phyloP scores from a whole-genome alignment of 805 yeast genomes.

The Wickerhamomyces tratensis region DNA sequence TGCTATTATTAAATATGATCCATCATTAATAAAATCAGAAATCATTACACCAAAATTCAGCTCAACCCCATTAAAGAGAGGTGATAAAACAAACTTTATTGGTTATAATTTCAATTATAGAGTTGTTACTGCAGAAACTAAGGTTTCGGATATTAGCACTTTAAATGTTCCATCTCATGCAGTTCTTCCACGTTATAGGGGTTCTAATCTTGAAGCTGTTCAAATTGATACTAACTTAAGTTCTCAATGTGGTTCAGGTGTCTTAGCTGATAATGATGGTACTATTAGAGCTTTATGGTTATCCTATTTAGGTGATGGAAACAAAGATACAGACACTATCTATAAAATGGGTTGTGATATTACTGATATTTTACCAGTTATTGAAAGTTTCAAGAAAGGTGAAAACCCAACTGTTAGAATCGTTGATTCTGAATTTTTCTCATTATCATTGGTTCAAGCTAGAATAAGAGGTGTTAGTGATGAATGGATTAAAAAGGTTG shows the following conservation, averaged over 20 bases:
- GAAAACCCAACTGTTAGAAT: conserved; percentile 52
- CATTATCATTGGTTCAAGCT: conserved; percentile 62
- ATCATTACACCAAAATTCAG: conserved; percentile 60
- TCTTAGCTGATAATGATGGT: conserved; percentile 70
- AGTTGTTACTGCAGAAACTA: conserved; percentile 63
- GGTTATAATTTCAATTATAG: conserved; percentile 71
- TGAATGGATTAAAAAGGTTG: conserved; percentile 66
- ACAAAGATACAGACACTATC: conserved; percentile 49
- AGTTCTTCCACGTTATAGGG: conserved; percentile 72
- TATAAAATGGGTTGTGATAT: conserved; percentile 74
- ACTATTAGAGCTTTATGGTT: conserved; percentile 80
- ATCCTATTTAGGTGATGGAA: conserved; percentile 69
- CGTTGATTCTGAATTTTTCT: conserved; percentile 70
- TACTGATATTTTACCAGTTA: conserved; percentile 48
- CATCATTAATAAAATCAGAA: conserved; percentile 60
- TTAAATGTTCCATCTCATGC: conserved; percentile 62
- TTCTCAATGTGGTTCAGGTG: conserved; percentile 71
- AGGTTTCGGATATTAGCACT: conserved; percentile 68
- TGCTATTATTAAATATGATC: conserved; percentile 77
- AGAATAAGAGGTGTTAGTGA: conserved; percentile 84
- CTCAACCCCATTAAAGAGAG: conserved; percentile 49
- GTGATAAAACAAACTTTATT: conserved; percentile 67
- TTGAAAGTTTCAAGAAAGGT: conserved; percentile 39
- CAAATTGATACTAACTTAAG: conserved; percentile 65
- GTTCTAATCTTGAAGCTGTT: conserved; percentile 71